Base-by-base conservation (phyloP, 2,329 filamentous ascomycete genomes). In the Seiridium cupressi region DNA sequence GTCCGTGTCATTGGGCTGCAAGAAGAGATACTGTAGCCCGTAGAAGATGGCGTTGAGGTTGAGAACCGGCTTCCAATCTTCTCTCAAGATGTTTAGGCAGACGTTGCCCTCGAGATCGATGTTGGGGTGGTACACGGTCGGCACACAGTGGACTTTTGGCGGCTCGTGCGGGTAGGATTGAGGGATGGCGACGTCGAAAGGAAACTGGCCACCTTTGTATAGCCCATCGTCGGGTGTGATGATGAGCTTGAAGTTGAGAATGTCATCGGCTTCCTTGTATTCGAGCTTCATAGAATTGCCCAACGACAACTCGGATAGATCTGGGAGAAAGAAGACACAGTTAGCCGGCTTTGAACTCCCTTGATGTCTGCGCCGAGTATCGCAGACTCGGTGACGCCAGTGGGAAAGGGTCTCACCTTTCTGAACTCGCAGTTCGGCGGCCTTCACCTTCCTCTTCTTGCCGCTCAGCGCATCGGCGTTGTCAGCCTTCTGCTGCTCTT, bases 101-200 rank as follows among this genome's bases (percentile, higher is more conserved):
- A 99, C 93, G 73, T 99, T 99, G 68, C 95, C 95, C 74, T 98
- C 92, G 46, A 97, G 84, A 72, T 99, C 95, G 73, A 99, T 99
- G 77, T 99, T 99, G 5, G 95, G 95, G 74, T 99, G 95, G 79
- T 99, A 99, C 70, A 99, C 98, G 83, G 97, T 98, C 78, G 99
- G 92, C 68, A 89, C 90, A 79, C 95, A 98, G 72, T 91, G 95
- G 68, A 99, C 95, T 79, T 98, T 98, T 26, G 95, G 95, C 64
- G 95, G 93, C 74, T 98, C 93, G 79, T 98, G 95, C 0, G 95
- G 95, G 78, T 97, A 99, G 79, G 91, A 95, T 73, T 94, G 91
- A 76, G 92, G 93, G 79, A 99, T 96, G 64, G 86, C 85, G 77
- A 99, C 98, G 65, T 86, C 90, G 76, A 99, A 99, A 62, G 88